Base-by-base conservation (phyloP, 306 rosid species). In the Pterocarpus macrocarpus region DNA sequence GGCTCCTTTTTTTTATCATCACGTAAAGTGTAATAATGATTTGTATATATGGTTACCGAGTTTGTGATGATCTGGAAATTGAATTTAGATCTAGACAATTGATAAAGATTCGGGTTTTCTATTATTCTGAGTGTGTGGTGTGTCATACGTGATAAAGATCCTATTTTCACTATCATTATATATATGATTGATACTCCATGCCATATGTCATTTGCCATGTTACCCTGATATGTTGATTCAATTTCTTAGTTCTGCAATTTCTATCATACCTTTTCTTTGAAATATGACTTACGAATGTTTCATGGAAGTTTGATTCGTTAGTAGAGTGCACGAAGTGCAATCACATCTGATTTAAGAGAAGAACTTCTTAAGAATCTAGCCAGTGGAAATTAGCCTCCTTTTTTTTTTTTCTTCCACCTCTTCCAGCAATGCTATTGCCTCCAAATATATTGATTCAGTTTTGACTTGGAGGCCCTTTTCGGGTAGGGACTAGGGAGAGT, bases 51-150 rank as follows among this genome's bases (percentile, higher is more conserved):
- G 76, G 8, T 75, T 68, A 64, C 38, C 45, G 56, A 53, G 57
- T 64, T 76, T 64, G 17, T n/a, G 33, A 39, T 17, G 43, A 76
- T 82, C 79, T 73, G 45, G 36, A 2, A 58, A 8, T 65, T 71
- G 0, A 43, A 22, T 35, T 74, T 73, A 68, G 84, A 74, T 84
- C 87, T 32, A 17, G 0, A 5, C 33, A 59, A 9, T n/a, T 39
- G n/a, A 39, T 39, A 32, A 7, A 9, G 6, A 5, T 79, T 32
- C 45, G 1, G 0, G 7, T 22, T 56, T 53, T 45, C 6, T 22
- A 10, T 11, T 43, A 7, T 77, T 78, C 63, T 78, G 16, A 2
- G 14, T 71, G 15, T 35, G 55, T 59, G 30, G 30, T 36, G 69
- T 44, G 9, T 61, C 30, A 34, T 38, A 55, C 45, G 58, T 78